phyloP scores from a whole-genome alignment of 495 filamentous ascomycete species.

The Penicillium diatomitis region DNA sequence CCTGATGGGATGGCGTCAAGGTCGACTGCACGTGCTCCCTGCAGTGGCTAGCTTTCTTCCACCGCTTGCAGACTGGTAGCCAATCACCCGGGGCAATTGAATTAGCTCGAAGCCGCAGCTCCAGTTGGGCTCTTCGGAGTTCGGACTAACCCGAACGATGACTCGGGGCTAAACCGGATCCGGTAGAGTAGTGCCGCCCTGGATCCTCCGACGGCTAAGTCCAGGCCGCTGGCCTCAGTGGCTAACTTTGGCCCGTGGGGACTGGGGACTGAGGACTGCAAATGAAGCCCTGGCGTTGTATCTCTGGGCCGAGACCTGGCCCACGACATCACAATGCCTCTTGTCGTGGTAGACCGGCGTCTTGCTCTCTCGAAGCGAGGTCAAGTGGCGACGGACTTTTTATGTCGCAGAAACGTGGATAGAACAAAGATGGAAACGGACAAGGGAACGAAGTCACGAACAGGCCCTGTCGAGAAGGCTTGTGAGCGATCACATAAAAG shows the following conservation, averaged over 20 bases:
- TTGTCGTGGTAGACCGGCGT: too few relatives aligned
- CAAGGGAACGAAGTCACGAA: too few relatives aligned
- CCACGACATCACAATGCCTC: too few relatives aligned
- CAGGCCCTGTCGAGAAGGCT: too few relatives aligned
- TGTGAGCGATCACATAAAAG: too few relatives aligned
- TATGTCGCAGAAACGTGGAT: too few relatives aligned
- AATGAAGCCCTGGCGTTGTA: too few relatives aligned
- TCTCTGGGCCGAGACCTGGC: too few relatives aligned
- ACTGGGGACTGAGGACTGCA: neutral
- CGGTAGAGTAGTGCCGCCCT: neutral
- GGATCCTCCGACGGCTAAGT: neutral
- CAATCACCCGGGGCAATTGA: neutral
- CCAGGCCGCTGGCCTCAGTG: neutral
- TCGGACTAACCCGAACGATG: neutral
- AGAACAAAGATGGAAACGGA: too few relatives aligned
- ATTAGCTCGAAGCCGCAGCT: neutral
- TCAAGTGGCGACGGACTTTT: too few relatives aligned
- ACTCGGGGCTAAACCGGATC: neutral
- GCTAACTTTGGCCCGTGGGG: neutral
- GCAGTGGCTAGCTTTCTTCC: neutral
- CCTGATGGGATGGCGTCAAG: neutral
- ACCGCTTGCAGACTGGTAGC: neutral
- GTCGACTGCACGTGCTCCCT: constrained; percentile 1
- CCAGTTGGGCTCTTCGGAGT: neutral
- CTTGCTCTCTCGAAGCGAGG: too few relatives aligned